phyloP scores from a whole-genome alignment of 345 rosid genomes.

The Boechera divaricarpa region DNA sequence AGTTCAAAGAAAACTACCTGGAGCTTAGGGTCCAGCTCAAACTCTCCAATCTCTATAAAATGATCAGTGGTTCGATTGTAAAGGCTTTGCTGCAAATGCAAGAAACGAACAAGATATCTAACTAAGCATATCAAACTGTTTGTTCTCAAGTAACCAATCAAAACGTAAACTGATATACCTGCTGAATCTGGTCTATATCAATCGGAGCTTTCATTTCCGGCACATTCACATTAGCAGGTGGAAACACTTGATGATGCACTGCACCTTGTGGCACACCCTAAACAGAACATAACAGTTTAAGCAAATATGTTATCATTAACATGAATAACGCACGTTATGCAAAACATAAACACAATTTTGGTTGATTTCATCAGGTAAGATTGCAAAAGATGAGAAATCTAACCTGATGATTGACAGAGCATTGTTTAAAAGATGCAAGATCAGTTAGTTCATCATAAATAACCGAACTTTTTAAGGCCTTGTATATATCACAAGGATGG shows the following conservation, averaged over 20 bases:
- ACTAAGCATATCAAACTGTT: neutral
- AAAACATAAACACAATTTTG: neutral
- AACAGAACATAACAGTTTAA: neutral
- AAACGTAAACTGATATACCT: neutral
- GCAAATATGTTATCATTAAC: neutral
- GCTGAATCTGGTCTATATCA: neutral
- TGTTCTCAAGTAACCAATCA: neutral
- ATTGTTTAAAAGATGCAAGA: neutral
- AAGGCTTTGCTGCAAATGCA: neutral
- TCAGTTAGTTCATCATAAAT: neutral
- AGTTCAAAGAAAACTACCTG: conserved; percentile 2
- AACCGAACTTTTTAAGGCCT: neutral
- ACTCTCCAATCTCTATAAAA: neutral
- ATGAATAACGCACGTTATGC: neutral
- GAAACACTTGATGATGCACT: neutral
- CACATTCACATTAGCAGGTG: neutral
- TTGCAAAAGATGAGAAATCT: neutral
- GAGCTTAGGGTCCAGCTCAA: neutral
- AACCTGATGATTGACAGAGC: neutral
- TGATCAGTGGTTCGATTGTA: neutral
- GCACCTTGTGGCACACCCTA: neutral
- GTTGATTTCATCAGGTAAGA: neutral
- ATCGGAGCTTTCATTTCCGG: neutral
- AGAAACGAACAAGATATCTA: neutral
- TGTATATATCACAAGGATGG: conserved; percentile 11